phyloP scores from a whole-genome alignment of 1,139 yeast genomes.

The Hyphopichia pseudoburtonii region DNA sequence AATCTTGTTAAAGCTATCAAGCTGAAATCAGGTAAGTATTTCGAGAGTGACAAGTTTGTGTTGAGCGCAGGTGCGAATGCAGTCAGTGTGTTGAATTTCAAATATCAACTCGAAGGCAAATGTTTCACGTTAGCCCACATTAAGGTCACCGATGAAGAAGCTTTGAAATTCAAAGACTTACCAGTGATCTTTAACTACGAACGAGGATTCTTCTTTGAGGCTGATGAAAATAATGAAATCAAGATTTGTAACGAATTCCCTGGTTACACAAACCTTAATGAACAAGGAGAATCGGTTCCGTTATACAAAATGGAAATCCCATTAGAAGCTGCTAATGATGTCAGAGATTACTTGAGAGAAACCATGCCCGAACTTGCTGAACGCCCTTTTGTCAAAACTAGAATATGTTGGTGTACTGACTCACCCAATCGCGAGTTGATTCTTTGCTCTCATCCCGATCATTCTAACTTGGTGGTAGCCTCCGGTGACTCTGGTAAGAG shows the following conservation, averaged over 20 bases:
- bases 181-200: conserved; percentile 31
- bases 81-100: conserved; percentile 17
- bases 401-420: conserved; percentile 23
- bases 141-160: conserved; percentile 20
- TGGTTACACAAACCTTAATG: conserved; percentile 15
- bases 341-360: conserved; percentile 18
- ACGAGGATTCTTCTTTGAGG: conserved; percentile 39
- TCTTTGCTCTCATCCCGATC: conserved; percentile 16
- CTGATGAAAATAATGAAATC: conserved; percentile 12
- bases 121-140: conserved; percentile 27
- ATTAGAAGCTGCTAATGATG: conserved; percentile 17
- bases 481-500: conserved; percentile 22
- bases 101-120: conserved; percentile 22
- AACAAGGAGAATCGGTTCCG: conserved; percentile 11
- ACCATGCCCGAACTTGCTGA: conserved; percentile 14
- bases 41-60: conserved; percentile 19
- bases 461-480: conserved; percentile 13
- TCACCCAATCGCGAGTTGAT: conserved; percentile 17
- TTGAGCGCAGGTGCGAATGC: conserved; percentile 25
- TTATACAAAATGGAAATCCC: conserved; percentile 15
- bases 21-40: conserved; percentile 13
- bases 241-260: conserved; percentile 20
- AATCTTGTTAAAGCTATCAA: conserved; percentile 9
- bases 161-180: conserved; percentile 16
- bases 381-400: conserved; percentile 13